A percentile compares a stretch with the other conserved stretches of the same genome.
These are phyloP conservation scores for Wallacemonas sp. DNA, from an alignment of 208 protist species.

Conservation along the genomic window DNA sequence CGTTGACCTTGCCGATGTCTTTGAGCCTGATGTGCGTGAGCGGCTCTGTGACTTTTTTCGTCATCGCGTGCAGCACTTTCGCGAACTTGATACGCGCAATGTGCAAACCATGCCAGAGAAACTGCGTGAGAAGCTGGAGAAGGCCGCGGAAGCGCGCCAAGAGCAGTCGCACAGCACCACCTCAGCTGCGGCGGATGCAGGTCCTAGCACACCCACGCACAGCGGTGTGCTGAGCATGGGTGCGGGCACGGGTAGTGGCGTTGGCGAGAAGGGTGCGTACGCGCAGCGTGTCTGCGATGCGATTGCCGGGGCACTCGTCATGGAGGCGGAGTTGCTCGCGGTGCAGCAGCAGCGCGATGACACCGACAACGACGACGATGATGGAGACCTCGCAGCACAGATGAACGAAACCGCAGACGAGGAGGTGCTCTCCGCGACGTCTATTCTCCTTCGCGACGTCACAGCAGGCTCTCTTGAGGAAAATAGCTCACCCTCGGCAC, in stretches of 20 bases:
- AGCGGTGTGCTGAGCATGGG: neutral
- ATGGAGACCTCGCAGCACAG: neutral
- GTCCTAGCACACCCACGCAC: neutral
- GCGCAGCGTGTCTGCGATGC: slow-evolving; percentile 36
- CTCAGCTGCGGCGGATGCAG: neutral
- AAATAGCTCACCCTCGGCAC: neutral
- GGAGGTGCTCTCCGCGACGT: neutral
- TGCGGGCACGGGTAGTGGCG: neutral
- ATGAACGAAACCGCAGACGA: neutral
- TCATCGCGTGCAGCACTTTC: slow-evolving; percentile 39
- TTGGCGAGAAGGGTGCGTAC: neutral
- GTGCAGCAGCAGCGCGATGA: neutral
- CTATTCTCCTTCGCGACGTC: slow-evolving; percentile 11
- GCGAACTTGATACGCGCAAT: slow-evolving; percentile 35
- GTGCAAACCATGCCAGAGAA: slow-evolving; percentile 29
- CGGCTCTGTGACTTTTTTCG: slow-evolving; percentile 42
- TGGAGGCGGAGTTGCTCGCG: slow-evolving; percentile 18
- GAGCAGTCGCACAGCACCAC: neutral
- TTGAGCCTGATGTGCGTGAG: slow-evolving; percentile 19
- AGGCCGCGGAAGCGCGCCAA: slow-evolving; percentile 19
- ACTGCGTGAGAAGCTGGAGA: slow-evolving; percentile 29
- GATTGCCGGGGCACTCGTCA: slow-evolving; percentile 28
- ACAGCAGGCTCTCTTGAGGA: neutral
- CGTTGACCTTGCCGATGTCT: neutral
- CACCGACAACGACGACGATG: neutral